These are phyloP conservation scores for Cyclotella kingstonii DNA, from an alignment of 108 stramenopile species.

Conservation along the genomic window DNA sequence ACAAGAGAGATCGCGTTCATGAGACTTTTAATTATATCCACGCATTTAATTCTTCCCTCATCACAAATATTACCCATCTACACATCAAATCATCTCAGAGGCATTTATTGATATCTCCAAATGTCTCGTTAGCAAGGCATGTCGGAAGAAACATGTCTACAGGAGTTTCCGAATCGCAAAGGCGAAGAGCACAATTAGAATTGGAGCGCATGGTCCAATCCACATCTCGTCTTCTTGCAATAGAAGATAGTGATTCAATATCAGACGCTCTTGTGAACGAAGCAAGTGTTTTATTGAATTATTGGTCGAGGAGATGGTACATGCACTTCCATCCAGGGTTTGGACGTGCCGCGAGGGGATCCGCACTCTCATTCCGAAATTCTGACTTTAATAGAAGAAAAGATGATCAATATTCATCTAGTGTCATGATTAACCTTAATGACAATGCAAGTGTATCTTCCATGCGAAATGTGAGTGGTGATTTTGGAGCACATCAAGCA, in stretches of 20 bases:
- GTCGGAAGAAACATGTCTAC: no score
- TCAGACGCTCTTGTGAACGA: slow-evolving; percentile 38
- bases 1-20: no score
- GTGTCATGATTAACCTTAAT: no score
- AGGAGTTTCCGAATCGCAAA: slow-evolving; percentile 35
- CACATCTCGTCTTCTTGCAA: slow-evolving; percentile 35
- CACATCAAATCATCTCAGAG: no score
- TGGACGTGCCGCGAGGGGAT: slow-evolving; percentile 43
- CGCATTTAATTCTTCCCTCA: no score
- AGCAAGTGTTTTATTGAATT: slow-evolving; percentile 26
- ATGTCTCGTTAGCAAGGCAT: no score
- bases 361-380: slow-evolving; percentile 17
- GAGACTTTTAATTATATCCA: no score
- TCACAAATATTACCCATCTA: no score
- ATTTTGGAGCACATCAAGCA: slow-evolving; percentile 31
- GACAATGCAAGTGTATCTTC: not conserved
- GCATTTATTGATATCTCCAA: no score
- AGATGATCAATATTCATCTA: not conserved
- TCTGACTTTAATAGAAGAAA: not conserved
- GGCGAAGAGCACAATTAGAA: slow-evolving; percentile 33
- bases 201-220: slow-evolving; percentile 38
- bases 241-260: slow-evolving; percentile 2
- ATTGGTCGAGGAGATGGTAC: slow-evolving; percentile 45
- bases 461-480: slow-evolving; percentile 12
- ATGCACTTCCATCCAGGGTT: slow-evolving; percentile 49